Base-by-base conservation (phyloP, 106 monocot species). In the Vanilla planifolia region DNA sequence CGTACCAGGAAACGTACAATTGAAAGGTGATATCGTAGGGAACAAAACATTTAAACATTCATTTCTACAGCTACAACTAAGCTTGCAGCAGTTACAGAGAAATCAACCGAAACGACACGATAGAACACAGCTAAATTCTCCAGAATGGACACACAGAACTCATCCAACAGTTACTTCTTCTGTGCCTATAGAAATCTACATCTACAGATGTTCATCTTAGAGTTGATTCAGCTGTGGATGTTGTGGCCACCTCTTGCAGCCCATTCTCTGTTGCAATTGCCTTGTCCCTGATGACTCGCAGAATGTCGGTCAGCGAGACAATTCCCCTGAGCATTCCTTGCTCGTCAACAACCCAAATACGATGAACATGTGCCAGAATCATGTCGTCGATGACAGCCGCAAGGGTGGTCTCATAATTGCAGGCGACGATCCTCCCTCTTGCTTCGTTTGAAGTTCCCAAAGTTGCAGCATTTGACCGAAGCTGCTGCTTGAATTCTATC, bases 281-380 rank as follows among this genome's bases (percentile, higher is more conserved):
- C 4, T 77, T 30, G 27, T 77, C 80, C 66, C 89, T 45, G 5
- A 81, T 64, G 9, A 47, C 78, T 22, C 71, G 21, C 15, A 89
- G 66, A 46, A 89, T 73, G 34, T 85, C 84, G 0, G 89, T 78
- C 43, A 89, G 75, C 3, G 89, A 73, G 42, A 89, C 60, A 21
- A 89, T 43, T n/a, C 89, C 89, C 1, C 22, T 14, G 23, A 89
- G 75, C 45, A 74, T 24, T 0, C 72, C 77, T 16, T 81, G 34
- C 0, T n/a, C 24, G 10, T 89, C 78, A 3, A 85, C 80, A 14
- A 76, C 85, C 89, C 89, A 89, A 51, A 89, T 73, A 30, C 85
- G 64, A 69, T 89, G 89, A 16, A 85, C 85, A 39, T 75, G 78
- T 6, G 23, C 47, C 24, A 21, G 36, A 29, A 75, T 73, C 0